Evolutionary conservation across 75 land plant species (phyloP).

Genomic region (Adiantum capillusveneris): DNA sequence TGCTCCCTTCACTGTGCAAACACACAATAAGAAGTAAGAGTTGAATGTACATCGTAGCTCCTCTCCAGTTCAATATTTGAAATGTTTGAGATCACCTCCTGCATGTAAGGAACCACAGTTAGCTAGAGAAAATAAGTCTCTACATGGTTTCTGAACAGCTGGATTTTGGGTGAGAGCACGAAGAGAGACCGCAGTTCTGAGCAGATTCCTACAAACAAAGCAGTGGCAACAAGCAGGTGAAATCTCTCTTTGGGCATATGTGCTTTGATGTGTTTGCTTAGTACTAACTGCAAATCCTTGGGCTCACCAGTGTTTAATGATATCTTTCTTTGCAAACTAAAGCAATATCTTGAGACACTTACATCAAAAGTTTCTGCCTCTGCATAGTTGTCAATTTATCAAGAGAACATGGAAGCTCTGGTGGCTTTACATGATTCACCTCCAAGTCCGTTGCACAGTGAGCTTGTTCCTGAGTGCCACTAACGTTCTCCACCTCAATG

Average conservation of each 20-base stretch:
- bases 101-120: background rate
- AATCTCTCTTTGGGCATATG: too few species aligned
- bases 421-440: background rate
- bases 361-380: constrained; percentile 12
- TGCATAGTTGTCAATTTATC: constrained; percentile 10
- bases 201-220: constrained; percentile 17
- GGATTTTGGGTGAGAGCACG: constrained; percentile 5
- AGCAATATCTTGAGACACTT: too few species aligned
- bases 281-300: too few species aligned
- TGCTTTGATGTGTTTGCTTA: too few species aligned
- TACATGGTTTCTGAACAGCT: background rate
- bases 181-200: constrained; percentile 14
- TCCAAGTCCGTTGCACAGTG: background rate
- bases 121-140: background rate
- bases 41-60: too few species aligned
- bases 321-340: too few species aligned
- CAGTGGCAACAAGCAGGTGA: too few species aligned
- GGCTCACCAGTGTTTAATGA: too few species aligned
- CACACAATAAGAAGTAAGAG: too few species aligned
- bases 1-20: constrained; percentile 9
- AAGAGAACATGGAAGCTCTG: background rate
- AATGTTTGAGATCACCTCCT: too few species aligned
- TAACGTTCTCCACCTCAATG: constrained; percentile 18
- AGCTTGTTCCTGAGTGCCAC: background rate
- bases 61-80: constrained; percentile 3